A percentile compares a stretch with the other conserved stretches of the same genome.
Evolutionary conservation across 371 early-diverging fungal genomes (phyloP).

Genomic region (Saksenaea vasiformis): DNA sequence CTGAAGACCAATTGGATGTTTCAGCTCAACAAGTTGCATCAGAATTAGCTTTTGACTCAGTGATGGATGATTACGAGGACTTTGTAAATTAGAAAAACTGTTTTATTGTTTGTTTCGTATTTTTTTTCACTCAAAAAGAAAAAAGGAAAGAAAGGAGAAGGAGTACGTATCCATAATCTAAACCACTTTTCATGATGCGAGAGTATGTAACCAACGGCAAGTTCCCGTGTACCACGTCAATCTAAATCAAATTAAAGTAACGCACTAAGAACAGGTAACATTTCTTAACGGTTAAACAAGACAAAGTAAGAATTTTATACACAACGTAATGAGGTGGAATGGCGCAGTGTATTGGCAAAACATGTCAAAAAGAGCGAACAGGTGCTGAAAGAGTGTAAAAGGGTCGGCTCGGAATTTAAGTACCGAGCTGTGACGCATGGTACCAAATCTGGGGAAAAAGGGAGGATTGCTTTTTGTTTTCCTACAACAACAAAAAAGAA

Average conservation of each 20-base stretch:
- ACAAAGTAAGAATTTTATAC: too few species aligned
- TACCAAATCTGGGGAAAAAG: constrained; percentile 1
- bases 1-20: constrained; percentile 44
- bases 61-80: constrained; percentile 24
- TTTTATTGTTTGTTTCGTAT: neutral
- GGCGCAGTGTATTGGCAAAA: too few species aligned
- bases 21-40: constrained; percentile 7
- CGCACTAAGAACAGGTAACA: too few species aligned
- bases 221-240: neutral
- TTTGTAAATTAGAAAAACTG: constrained; percentile 18
- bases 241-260: neutral
- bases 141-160: neutral
- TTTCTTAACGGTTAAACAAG: too few species aligned
- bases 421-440: constrained; percentile 1
- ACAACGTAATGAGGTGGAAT: too few species aligned
- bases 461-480: neutral
- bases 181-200: neutral
- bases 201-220: neutral
- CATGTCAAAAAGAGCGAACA: too few species aligned
- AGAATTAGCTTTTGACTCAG: constrained; percentile 4
- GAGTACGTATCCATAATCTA: too few species aligned
- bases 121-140: neutral
- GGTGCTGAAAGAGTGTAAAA: neutral
- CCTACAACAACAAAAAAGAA: neutral
- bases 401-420: too few species aligned